Percentiles rank a stretch among this genome's conserved stretches.
phyloP scores from a whole-genome alignment of 805 yeast species.

The Pichia cephalocereana region DNA sequence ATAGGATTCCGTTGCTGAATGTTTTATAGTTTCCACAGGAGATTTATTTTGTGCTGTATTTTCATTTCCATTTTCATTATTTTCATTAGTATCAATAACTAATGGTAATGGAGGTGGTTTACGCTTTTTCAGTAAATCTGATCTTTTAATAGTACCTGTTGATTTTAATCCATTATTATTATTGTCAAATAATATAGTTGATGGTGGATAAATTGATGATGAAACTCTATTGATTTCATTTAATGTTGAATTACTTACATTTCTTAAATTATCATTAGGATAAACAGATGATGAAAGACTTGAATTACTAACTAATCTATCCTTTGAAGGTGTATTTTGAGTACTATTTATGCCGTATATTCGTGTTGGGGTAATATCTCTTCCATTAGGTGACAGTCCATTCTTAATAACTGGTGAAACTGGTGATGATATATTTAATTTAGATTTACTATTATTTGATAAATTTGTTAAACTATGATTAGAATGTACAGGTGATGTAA shows the following conservation, averaged over 20 bases:
- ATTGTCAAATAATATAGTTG: background rate
- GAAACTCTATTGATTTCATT: conserved; percentile 4
- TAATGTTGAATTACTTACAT: conserved; percentile 2
- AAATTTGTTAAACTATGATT: background rate
- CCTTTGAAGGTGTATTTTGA: background rate
- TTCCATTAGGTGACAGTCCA: background rate
- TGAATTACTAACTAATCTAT: background rate
- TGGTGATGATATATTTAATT: background rate
- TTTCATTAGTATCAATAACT: background rate
- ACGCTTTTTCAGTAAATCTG: conserved; percentile 7
- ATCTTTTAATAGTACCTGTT: conserved; percentile 3
- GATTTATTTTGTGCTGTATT: background rate
- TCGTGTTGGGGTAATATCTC: background rate
- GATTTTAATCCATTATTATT: background rate
- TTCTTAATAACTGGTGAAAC: background rate
- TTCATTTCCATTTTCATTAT: background rate
- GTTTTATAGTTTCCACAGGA: background rate
- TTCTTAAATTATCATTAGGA: conserved; percentile 2
- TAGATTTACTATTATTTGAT: background rate
- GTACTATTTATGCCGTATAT: background rate
- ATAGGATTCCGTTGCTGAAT: conserved; percentile 1
- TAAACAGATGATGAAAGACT: conserved; percentile 7
- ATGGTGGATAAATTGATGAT: conserved; percentile 7
- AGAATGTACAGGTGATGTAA: background rate
- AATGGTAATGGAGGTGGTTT: conserved; percentile 7